phyloP scores from a whole-genome alignment of 2,329 filamentous ascomycete genomes.

The Bipolaris sorokiniana region DNA sequence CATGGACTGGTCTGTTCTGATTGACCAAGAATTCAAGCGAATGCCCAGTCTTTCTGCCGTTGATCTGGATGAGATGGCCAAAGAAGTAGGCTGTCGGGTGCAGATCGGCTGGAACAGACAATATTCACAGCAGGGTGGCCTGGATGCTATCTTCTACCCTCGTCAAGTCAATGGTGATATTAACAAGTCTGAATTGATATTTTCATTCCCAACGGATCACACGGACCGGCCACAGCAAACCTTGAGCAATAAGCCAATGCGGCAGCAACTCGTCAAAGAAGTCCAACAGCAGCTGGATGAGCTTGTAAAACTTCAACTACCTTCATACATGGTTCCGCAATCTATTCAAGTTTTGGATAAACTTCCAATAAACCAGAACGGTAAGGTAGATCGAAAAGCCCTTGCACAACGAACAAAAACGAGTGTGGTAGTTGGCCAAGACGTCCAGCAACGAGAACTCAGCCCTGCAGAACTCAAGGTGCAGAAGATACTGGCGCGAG shows the following conservation, averaged over 20 bases:
- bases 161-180: neutral
- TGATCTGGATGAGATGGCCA: neutral
- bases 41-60: neutral
- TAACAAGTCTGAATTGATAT: neutral
- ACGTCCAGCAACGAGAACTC: neutral
- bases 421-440: neutral
- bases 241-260: neutral
- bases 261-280: constrained; percentile 1
- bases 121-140: constrained; percentile 1
- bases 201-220: constrained; percentile 3
- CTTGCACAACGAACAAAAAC: constrained; percentile 25
- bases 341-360: constrained; percentile 42
- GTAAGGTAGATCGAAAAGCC: constrained; percentile 20
- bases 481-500: neutral
- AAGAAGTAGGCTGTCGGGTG: neutral
- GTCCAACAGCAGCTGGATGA: constrained; percentile 4
- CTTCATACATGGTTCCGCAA: constrained; percentile 28
- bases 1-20: neutral
- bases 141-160: constrained; percentile 8
- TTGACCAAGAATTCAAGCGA: neutral
- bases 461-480: neutral
- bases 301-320: constrained; percentile 5
- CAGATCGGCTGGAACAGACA: constrained; percentile 12
- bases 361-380: constrained; percentile 19
- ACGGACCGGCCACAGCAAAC: neutral